phyloP scores from a whole-genome alignment of 495 filamentous ascomycete genomes.

The Pyrenopolyporus hunteri region DNA sequence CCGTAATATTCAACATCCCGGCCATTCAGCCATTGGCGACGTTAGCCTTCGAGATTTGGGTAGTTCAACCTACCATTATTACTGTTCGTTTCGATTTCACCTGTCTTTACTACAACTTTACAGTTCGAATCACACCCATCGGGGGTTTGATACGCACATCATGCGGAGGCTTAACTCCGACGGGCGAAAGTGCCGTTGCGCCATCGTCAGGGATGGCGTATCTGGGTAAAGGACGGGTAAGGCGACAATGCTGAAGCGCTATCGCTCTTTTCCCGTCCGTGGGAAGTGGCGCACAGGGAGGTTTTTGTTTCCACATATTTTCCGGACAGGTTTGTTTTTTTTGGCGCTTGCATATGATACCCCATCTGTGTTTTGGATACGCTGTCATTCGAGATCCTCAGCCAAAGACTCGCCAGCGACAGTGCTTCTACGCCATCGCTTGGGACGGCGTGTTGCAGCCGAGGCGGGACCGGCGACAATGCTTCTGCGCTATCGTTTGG shows the following conservation, averaged over 20 bases:
- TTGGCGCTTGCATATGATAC: slow-evolving; percentile 57
- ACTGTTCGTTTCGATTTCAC: slow-evolving; percentile 36
- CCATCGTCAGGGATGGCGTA: slow-evolving; percentile 48
- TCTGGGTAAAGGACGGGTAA: slow-evolving; percentile 27
- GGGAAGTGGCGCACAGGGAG: slow-evolving; percentile 23
- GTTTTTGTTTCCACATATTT: slow-evolving; percentile 30
- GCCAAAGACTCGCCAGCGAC: slow-evolving; percentile 55
- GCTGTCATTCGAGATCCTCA: slow-evolving; percentile 45
- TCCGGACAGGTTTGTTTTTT: slow-evolving; percentile 11
- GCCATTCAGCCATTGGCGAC: slow-evolving; percentile 11
- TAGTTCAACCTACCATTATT: slow-evolving; percentile 43
- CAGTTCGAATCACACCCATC: slow-evolving; percentile 28
- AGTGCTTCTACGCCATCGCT: slow-evolving; percentile 65
- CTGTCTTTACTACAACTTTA: slow-evolving; percentile 22
- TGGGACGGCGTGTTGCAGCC: slow-evolving; percentile 62
- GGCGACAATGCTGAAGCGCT: slow-evolving; percentile 54
- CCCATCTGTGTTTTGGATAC: slow-evolving; percentile 63
- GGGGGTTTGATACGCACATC: slow-evolving; percentile 30
- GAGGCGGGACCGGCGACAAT: slow-evolving; percentile 59
- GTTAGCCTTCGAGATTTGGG: slow-evolving; percentile 11
- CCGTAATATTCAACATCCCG: slow-evolving; percentile 39
- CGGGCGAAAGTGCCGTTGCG: slow-evolving; percentile 52
- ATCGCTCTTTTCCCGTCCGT: slow-evolving; percentile 41
- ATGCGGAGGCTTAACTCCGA: slow-evolving; percentile 38
- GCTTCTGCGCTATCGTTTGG: slow-evolving; percentile 59